Percentiles rank a stretch among this genome's conserved stretches.
Conservation (phyloP, 2,329 filamentous ascomycete species). For the Arthroderma uncinatum region DNA sequence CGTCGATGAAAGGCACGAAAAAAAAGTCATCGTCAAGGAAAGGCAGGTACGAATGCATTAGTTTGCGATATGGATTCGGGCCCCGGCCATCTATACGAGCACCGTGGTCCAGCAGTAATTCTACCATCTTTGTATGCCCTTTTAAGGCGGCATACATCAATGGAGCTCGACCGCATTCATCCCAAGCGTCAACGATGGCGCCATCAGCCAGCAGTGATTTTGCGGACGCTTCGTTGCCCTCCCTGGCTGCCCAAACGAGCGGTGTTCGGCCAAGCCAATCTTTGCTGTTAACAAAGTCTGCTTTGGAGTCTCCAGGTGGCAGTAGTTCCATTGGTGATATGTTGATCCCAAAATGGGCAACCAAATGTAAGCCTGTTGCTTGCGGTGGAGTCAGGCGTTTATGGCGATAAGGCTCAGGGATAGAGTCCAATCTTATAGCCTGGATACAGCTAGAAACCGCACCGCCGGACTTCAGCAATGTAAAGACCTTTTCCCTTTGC, state of each 20-base stretch:
- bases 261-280: constrained; percentile 18
- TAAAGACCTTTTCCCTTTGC: too few relatives aligned
- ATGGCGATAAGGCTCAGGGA: too few relatives aligned
- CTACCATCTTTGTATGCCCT: background rate
- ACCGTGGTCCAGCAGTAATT: background rate
- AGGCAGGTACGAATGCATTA: too few relatives aligned
- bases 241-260: constrained; percentile 17
- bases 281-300: constrained; percentile 13
- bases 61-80: too few relatives aligned
- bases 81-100: too few relatives aligned
- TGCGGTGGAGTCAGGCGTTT: too few relatives aligned
- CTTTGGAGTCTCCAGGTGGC: background rate
- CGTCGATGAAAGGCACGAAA: background rate
- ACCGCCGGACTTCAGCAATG: background rate
- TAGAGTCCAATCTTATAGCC: too few relatives aligned
- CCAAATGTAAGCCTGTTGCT: too few relatives aligned
- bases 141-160: background rate
- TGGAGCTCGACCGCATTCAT: background rate
- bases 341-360: background rate
- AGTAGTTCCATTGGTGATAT: background rate
- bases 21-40: too few relatives aligned
- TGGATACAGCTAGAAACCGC: too few relatives aligned
- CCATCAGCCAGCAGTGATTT: background rate
- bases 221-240: constrained; percentile 16
- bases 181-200: background rate